phyloP scores from a whole-genome alignment of 352 stramenopile species.

The Phytophthora pistaciae region DNA sequence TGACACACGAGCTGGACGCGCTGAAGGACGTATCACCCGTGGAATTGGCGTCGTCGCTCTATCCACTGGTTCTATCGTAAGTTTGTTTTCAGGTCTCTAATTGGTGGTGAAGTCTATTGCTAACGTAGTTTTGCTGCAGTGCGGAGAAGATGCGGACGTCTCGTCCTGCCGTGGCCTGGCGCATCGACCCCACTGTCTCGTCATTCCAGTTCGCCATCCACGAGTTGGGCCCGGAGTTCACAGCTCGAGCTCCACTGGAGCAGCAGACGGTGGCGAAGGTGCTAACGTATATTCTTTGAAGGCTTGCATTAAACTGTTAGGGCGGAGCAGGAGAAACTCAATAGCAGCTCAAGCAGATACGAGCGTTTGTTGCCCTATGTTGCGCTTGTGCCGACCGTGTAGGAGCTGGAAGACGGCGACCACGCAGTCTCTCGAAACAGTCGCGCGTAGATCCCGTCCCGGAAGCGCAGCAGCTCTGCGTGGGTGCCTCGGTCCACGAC shows the following conservation, averaged over 20 bases:
- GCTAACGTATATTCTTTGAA: constrained; percentile 42
- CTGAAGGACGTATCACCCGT: constrained; percentile 24
- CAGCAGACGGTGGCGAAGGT: constrained; percentile 32
- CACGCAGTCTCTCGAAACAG: constrained; percentile 29
- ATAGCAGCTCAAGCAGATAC: constrained; percentile 10
- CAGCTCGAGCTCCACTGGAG: constrained; percentile 19
- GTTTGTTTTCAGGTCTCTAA: constrained; percentile 6
- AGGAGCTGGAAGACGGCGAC: constrained; percentile 32
- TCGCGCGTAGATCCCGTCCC: constrained; percentile 26
- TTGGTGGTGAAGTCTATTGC: neutral
- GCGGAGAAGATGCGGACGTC: constrained; percentile 64
- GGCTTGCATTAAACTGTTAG: neutral
- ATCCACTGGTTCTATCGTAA: constrained; percentile 56
- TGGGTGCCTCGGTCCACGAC: constrained; percentile 57
- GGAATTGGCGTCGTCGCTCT: constrained; percentile 44
- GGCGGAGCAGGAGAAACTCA: constrained; percentile 1
- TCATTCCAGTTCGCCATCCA: constrained; percentile 38
- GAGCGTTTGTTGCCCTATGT: constrained; percentile 14
- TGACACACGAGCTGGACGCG: constrained; percentile 40
- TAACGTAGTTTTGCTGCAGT: constrained; percentile 25
- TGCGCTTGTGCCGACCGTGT: constrained; percentile 23
- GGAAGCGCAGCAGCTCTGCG: constrained; percentile 31
- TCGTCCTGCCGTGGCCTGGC: constrained; percentile 50
- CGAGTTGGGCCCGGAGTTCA: constrained; percentile 35
- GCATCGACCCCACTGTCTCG: constrained; percentile 24